These are phyloP conservation scores for Lobulomyces angularis DNA, from an alignment of 192 early-diverging fungal species.

Conservation along the genomic window DNA sequence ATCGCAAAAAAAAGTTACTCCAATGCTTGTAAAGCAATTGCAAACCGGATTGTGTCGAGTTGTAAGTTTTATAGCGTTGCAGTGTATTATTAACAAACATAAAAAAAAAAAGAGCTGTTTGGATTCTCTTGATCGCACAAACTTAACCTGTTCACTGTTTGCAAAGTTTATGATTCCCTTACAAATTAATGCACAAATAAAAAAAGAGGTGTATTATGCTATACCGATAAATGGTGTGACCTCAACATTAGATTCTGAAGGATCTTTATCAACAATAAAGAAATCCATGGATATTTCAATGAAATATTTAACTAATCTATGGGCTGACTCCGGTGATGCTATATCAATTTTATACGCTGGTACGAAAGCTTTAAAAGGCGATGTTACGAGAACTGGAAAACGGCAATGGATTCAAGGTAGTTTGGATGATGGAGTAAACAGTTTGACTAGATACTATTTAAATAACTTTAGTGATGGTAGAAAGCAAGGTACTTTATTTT, in stretches of 20 bases:
- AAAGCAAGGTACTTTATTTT: no score
- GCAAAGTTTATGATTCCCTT: constrained; percentile 31
- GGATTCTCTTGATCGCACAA: constrained; percentile 43
- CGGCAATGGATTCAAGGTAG: constrained; percentile 20
- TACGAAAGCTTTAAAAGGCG: constrained; percentile 37
- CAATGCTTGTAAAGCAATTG: no score
- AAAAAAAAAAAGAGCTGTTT: no score
- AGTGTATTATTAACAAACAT: no score
- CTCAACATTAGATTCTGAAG: no score
- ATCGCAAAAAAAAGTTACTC: no score
- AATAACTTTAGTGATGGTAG: constrained; percentile 39
- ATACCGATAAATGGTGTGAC: constrained; percentile 14
- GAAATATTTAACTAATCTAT: constrained; percentile 33
- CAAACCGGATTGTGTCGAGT: constrained; percentile 37
- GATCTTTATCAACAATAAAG: no score
- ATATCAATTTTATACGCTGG: constrained; percentile 41
- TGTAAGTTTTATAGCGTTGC: no score
- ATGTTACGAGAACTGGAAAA: constrained; percentile 30
- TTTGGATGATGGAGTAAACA: constrained; percentile 36
- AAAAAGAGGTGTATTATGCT: constrained; percentile 3
- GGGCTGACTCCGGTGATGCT: constrained; percentile 43
- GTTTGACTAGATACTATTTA: constrained; percentile 42
- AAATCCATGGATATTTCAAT: no score
- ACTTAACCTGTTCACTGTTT: constrained; percentile 36
- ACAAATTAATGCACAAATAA: constrained; percentile 19